phyloP scores from a whole-genome alignment of 805 yeast genomes.

The Saccharomyces paradoxus region DNA sequence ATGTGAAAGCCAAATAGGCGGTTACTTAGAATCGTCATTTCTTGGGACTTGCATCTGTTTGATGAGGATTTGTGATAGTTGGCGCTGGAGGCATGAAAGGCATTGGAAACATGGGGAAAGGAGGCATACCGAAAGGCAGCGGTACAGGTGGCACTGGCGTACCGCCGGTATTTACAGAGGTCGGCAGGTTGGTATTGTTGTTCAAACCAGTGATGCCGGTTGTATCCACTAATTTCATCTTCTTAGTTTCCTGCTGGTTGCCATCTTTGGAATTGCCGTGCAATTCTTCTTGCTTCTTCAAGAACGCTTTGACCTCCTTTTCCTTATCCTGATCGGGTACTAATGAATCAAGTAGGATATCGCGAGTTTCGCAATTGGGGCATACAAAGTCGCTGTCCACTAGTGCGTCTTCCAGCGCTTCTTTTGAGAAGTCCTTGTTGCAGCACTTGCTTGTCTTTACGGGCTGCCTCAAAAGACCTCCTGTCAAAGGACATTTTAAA shows the following conservation, averaged over 20 bases:
- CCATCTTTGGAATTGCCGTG: constrained; percentile 11
- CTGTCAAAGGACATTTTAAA: constrained; percentile 62
- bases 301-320: constrained; percentile 43
- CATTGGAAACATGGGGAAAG: constrained; percentile 33
- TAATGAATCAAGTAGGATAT: constrained; percentile 67
- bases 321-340: constrained; percentile 53
- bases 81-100: constrained; percentile 22
- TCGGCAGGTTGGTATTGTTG: neutral
- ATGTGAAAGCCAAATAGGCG: neutral
- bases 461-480: constrained; percentile 59
- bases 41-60: neutral
- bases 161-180: constrained; percentile 1
- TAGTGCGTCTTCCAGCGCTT: constrained; percentile 54
- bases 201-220: neutral
- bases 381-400: constrained; percentile 83
- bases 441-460: constrained; percentile 79
- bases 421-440: constrained; percentile 46
- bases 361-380: constrained; percentile 74
- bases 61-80: constrained; percentile 1
- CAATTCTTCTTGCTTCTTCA: constrained; percentile 30
- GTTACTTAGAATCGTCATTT: neutral
- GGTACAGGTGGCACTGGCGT: constrained; percentile 11
- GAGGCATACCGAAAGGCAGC: constrained; percentile 31
- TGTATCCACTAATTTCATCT: neutral
- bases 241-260: constrained; percentile 5